Evolutionary conservation across 176 grass and related monocot genomes (phyloP).

Genomic region (Carex myosuroides): DNA sequence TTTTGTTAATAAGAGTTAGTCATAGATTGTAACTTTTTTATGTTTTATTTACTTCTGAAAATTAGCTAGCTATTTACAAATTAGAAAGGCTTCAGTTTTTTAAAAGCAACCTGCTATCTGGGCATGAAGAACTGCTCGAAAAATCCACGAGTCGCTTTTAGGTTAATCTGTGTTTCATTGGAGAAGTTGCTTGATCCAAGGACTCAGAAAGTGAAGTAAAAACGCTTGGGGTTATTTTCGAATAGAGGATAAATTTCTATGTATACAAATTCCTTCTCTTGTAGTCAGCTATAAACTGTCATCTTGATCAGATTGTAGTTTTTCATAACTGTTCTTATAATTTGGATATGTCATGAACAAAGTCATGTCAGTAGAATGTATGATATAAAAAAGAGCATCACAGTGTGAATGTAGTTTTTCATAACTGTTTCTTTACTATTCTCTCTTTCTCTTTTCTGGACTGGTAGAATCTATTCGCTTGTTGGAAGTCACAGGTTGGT

Average conservation of each 20-base stretch:
- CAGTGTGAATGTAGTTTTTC: neutral
- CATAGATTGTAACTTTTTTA: neutral
- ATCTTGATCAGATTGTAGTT: neutral
- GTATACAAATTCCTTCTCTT: no score
- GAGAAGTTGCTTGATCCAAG: no score
- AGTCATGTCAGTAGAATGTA: neutral
- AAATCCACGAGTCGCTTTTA: neutral
- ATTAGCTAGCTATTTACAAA: neutral
- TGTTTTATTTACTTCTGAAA: neutral
- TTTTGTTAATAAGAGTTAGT: neutral
- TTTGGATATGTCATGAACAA: neutral
- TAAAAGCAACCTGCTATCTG: neutral
- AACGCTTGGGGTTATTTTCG: no score
- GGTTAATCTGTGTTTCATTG: no score
- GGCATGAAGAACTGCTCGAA: neutral
- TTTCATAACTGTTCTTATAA: neutral
- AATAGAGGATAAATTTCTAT: no score
- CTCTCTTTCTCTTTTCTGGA: neutral
- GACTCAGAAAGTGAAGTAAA: no score
- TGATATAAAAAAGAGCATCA: conserved; percentile 2
- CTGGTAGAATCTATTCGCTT: neutral
- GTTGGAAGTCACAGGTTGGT: neutral
- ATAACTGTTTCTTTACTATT: neutral
- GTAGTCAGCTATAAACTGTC: neutral
- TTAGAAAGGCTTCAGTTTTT: neutral